Base-by-base conservation (phyloP, 768 basidiomycete genomes). In the Suillus subalutaceus region DNA sequence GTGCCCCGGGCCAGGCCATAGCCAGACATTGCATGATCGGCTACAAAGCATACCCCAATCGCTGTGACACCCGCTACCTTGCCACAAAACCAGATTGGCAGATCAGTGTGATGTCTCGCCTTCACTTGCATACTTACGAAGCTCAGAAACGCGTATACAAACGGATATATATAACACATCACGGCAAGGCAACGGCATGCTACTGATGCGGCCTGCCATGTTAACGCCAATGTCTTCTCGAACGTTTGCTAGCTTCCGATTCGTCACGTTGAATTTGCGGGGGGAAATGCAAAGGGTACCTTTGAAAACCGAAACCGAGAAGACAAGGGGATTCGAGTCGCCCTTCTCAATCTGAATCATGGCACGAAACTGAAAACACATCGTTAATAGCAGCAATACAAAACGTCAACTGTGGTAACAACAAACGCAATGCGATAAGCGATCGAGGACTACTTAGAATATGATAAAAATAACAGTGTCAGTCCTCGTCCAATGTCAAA, bases 121-220 rank as follows among this genome's bases (percentile, higher is more conserved):
- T 26, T 26, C 23, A 4, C n/a, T 23, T 20, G 9, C 35, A 9
- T 32, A 32, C n/a, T 2, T 32, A 32, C 20, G 20, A 57, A n/a
- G 6, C 56, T 38, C 37, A 23, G 56, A 58, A 58, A 13, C n/a
- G 6, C 57, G 16, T 32, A n/a, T 58, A 58, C 57, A 58, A 38
- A 40, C 38, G 23, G 58, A 40, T 16, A 58, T 58, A 40, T 58
- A 40, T 26, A 40, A 16, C 7, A 38, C 23, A 2, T 59, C 23
- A 59, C 58, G 58, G 40, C 58, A 59, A 41, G 16, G 16, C 26
- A 59, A 59, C 58, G 23, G 26, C 58, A 59, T 41, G 35, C 6
- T 5, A 40, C 38, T 26, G 38, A 59, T 18, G 38, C 48, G 30
- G 10, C 30, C 26, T 52, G 50, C 13, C 7, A 8, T 37, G 32